Conservation (phyloP, 805 yeast species). For the Candida pseudofarinosa region DNA sequence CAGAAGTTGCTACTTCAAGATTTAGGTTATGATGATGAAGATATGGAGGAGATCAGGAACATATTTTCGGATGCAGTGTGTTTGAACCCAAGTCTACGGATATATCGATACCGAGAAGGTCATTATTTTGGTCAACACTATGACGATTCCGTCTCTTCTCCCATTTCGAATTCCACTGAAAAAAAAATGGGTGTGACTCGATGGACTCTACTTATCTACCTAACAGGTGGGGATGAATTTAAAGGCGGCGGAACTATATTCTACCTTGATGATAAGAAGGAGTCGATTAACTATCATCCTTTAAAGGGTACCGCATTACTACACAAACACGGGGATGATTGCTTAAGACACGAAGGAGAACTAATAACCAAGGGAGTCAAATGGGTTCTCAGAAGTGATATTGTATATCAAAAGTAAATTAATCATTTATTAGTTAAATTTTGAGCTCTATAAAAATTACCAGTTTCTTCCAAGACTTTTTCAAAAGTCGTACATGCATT, state of each 20-base stretch:
- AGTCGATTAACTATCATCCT: conserved; percentile 41
- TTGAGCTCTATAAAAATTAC: conserved; percentile 24
- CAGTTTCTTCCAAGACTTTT: conserved; percentile 18
- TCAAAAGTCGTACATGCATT: conserved; percentile 3
- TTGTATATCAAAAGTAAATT: conserved; percentile 24
- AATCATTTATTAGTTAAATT: conserved; percentile 1
- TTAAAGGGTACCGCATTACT: conserved; percentile 52
- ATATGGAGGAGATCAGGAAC: conserved; percentile 13
- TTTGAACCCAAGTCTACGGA: conserved; percentile 51
- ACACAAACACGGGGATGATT: conserved; percentile 66
- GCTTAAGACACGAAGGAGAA: conserved; percentile 57
- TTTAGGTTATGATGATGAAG: conserved; percentile 24
- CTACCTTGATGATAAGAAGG: conserved; percentile 26
- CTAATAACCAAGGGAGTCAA: conserved; percentile 49
- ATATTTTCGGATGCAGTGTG: conserved; percentile 41
- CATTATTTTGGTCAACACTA: conserved; percentile 60
- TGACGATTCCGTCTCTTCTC: conserved; percentile 49
- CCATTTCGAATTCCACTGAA: conserved; percentile 19
- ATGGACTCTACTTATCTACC: conserved; percentile 58
- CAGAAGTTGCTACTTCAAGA: conserved; percentile 22
- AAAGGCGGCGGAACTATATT: conserved; percentile 60
- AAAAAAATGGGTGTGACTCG: conserved; percentile 37
- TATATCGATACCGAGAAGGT: conserved; percentile 52
- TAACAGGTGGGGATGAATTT: conserved; percentile 54
- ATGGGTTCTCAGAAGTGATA: conserved; percentile 62